Base-by-base conservation (phyloP, 148 eudicot genomes). In the Vaccinium corymbosum region DNA sequence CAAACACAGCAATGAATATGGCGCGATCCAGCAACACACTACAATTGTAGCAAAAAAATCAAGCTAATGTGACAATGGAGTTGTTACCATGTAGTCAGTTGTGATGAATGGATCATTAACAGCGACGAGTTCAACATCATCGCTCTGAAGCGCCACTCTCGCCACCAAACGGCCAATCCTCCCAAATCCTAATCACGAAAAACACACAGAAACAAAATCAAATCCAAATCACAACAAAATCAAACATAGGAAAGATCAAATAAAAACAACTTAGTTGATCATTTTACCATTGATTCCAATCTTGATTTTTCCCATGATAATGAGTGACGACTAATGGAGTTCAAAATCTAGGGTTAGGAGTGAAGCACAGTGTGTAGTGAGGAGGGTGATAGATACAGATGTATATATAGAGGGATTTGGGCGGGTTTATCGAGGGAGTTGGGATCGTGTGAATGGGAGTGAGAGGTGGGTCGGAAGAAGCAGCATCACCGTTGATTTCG, bases 91-190 rank as follows among this genome's bases (percentile, higher is more conserved):
- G 88, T 92, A 92, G n/a, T 92, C 94, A 25, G 91, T 88, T 87
- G 93, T 81, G 61, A 92, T 90, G 82, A 92, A 92, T 1, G 94
- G 94, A 86, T 92, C 94, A 42, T 92, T 92, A 66, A 92, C 93
- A 6, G 94, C 94, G 14, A 92, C 94, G 51, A 92, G 93, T 81
- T 92, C 94, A 42, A 92, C 79, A 64, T 92, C 94, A 76, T 92
- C 94, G 74, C 94, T 92, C 86, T 87, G 90, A 14, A 92, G 86
- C 15, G 89, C 91, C 19, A 92, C 93, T 87, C 94, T 88, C 0
- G 94, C 94, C 77, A 92, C 94, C 90, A 92, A 85, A 55, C 94
- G 92, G 3, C 94, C 93, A 27, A 92, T 92, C 59, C 94, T 92
- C 90, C 94, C 94, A 61, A 92, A 92, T 12, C 94, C 94, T 89